Base-by-base conservation (phyloP, 2,329 filamentous ascomycete genomes). In the Purpureocillium lavendulum region DNA sequence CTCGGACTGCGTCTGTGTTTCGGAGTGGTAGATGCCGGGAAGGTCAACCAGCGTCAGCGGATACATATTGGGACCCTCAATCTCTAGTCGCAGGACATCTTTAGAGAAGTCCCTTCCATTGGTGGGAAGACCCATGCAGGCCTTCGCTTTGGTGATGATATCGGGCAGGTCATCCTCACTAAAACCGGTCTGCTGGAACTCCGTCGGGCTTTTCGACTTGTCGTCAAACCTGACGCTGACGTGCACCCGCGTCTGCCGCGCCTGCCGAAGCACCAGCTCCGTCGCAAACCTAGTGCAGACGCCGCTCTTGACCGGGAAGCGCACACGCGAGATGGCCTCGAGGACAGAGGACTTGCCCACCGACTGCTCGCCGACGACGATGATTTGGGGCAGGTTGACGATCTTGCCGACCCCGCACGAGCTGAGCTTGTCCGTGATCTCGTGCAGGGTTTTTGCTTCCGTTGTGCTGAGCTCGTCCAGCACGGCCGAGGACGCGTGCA, bases 321-420 rank as follows among this genome's bases (percentile, higher is more conserved):
- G 67, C 2, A 84, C 70, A 9, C 71, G 67, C 0, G 77, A 75
- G 35, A 84, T 75, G 0, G 78, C 79, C 45, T 82, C 74, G 0
- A 83, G 66, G 0, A 82, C 75, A 0, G 75, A 81, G n/a, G 71
- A 77, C 50, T 83, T 83, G 3, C 77, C 78, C 1, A 71, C 70
- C 0, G 71, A 77, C 40, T 78, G 74, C 39, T 78, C 71, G 4
- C 79, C 77, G 21, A 73, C 73, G 4, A 80, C 75, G 4, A 80
- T 67, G 30, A 78, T 63, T 46, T 75, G 70, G 2, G 74, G 73
- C 0, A 75, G 57, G 30, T 69, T 57, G 17, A 74, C 60, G 12
- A 71, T 62, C 2, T 54, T 65, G 8, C 58, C 66, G 3, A 71
- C 60, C 1, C 75, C 73, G 10, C 67, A 62, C 3, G 63, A 61